Conservation (phyloP, 768 basidiomycete genomes). For the Boletus sensibilis region DNA sequence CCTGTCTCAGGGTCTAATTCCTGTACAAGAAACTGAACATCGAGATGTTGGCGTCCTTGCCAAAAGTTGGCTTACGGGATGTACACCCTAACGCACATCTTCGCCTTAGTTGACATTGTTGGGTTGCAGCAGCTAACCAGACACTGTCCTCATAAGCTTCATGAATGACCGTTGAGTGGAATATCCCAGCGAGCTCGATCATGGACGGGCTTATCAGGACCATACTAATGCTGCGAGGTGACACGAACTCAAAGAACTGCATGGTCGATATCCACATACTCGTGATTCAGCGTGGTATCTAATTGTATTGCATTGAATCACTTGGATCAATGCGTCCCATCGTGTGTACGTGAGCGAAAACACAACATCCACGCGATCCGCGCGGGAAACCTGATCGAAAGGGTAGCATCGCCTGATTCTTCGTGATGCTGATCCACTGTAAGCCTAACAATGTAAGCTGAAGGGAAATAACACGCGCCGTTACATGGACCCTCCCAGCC, state of each 20-base stretch:
- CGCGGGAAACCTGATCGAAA: neutral
- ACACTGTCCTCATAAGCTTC: too few species aligned
- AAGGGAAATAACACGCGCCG: neutral
- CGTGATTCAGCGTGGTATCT: too few species aligned
- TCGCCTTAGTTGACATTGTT: too few species aligned
- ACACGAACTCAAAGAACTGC: neutral
- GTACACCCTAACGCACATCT: too few species aligned
- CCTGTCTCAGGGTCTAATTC: slow-evolving; percentile 39
- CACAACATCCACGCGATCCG: neutral
- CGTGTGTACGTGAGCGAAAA: neutral
- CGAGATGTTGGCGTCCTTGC: too few species aligned
- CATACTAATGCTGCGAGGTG: neutral
- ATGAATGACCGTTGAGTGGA: too few species aligned
- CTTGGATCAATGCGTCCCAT: neutral
- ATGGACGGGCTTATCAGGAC: neutral
- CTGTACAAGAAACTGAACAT: slow-evolving; percentile 2
- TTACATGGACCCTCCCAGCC: neutral
- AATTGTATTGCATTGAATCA: too few species aligned
- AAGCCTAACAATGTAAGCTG: neutral
- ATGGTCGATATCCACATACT: too few species aligned
- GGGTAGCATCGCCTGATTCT: neutral
- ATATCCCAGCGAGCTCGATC: neutral
- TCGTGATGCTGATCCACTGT: neutral
- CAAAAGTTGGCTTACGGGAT: too few species aligned
- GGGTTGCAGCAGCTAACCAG: too few species aligned